Evolutionary conservation across 2,329 filamentous ascomycete species (phyloP), one percentile per base, ranked within the genome.

Genomic region (Diaporthe vaccinii): DNA sequence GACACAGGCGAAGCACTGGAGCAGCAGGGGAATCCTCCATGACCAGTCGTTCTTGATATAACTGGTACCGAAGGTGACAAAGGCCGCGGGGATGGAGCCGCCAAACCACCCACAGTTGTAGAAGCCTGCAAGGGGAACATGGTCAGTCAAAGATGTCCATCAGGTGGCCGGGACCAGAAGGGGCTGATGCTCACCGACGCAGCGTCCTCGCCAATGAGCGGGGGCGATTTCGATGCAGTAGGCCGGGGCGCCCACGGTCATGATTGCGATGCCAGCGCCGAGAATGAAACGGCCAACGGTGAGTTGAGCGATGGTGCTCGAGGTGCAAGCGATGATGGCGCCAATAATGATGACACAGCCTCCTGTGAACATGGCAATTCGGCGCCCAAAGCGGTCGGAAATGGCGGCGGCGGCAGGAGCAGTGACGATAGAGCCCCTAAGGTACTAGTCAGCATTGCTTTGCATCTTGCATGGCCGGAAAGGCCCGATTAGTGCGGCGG

Each of bases 61-160:
- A 77, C 85, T 85, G 79, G 82, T 84, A 39, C 87, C 87, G 74
- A 84, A 89, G n/a, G 86, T 87, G 49, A 89, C 81, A 49, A 85
- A 83, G 17, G 87, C 86, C 1, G 88, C 87, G 4, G 87, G 87
- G 55, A 89, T 89, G 57, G 85, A 83, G 67, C 87, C 87, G 55
- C 87, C 87, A 71, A 88, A 89, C 86, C 86, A 89, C 72, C 87
- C 87, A 73, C 86, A 88, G 82, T 89, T 89, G 80, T 89, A 89
- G 81, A 89, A 84, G 41, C 84, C 83, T 25, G 28, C 12, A 39
- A 14, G 31, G 34, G n/a, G 4, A 15, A 9, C 17, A 49, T 20
- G 22, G 7, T 57, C 39, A 44, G 57, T 20, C 34, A 53, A 12
- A 9, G 15, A 17, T 2, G 1, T 53, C 57, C 2, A 5, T 31